Percentiles rank a stretch among this genome's conserved stretches.
phyloP scores from a whole-genome alignment of 2,329 filamentous ascomycete species.

The Stachybotrys chlorohalonatus region DNA sequence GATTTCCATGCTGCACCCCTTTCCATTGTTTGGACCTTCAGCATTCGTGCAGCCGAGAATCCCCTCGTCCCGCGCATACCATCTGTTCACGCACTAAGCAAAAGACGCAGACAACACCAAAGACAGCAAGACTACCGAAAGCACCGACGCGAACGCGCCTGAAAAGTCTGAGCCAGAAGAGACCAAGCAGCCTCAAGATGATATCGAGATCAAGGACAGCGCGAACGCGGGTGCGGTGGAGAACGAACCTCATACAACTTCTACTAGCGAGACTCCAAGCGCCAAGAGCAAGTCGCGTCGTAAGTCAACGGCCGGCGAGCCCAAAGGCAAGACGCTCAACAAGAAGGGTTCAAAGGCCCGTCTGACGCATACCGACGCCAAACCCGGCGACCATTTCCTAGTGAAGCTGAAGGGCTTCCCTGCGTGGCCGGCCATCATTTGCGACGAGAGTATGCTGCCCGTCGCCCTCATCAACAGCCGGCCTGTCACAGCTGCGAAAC shows the following conservation, averaged over 20 bases:
- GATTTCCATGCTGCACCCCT: background rate
- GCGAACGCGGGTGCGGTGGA: no score
- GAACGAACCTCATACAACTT: no score
- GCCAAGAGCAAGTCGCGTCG: conserved; percentile 47
- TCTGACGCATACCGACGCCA: conserved; percentile 64
- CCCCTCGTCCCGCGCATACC: background rate
- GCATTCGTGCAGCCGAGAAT: conserved; percentile 6
- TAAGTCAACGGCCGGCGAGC: conserved; percentile 62
- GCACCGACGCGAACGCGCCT: conserved; percentile 18
- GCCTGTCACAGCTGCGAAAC: conserved; percentile 72
- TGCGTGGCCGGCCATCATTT: conserved; percentile 89
- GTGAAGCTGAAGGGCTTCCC: conserved; percentile 92
- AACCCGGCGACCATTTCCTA: conserved; percentile 87
- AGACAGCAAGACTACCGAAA: conserved; percentile 17
- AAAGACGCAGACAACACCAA: conserved; percentile 15
- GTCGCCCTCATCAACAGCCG: conserved; percentile 65
- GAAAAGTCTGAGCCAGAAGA: conserved; percentile 16
- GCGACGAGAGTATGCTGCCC: conserved; percentile 90
- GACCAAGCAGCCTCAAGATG: conserved; percentile 14
- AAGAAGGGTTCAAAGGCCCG: conserved; percentile 74
- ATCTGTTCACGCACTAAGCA: conserved; percentile 17
- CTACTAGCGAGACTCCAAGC: conserved; percentile 18
- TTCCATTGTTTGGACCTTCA: background rate
- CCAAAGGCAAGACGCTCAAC: conserved; percentile 72
- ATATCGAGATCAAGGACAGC: conserved; percentile 38